A percentile compares a stretch with the other conserved stretches of the same genome.
Evolutionary conservation across 202 grass and related monocot genomes (phyloP).

Genomic region (Thinopyrum obtusiflorum): DNA sequence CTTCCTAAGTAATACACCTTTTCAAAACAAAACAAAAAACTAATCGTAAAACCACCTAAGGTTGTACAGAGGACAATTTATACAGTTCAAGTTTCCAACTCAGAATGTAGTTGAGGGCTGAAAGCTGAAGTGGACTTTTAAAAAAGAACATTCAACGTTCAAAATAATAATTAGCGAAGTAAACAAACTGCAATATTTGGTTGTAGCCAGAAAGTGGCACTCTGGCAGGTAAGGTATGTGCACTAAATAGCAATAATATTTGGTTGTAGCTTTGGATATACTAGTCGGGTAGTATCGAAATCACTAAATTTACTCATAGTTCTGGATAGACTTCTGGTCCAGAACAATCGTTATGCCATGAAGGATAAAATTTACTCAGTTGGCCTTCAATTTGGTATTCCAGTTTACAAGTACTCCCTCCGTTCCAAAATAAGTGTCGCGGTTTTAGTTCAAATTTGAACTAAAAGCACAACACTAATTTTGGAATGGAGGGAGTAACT

Average conservation of each 20-base stretch:
- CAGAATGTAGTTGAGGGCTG: neutral
- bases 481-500: neutral
- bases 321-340: neutral
- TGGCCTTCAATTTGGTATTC: neutral
- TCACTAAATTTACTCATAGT: neutral
- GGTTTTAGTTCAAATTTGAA: too few species aligned
- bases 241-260: neutral
- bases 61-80: neutral
- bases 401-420: neutral
- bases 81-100: neutral
- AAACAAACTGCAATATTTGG: conserved; percentile 16
- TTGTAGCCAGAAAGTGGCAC: neutral
- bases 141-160: neutral
- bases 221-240: neutral
- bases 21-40: neutral
- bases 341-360: conserved; percentile 3
- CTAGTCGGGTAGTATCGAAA: neutral
- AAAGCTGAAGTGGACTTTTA: neutral
- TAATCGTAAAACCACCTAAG: neutral
- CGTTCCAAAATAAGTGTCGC: too few species aligned
- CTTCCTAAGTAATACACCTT: too few species aligned
- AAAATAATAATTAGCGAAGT: neutral
- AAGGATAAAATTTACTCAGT: conserved; percentile 6
- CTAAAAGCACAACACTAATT: too few species aligned
- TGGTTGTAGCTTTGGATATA: neutral